Percentiles rank a stretch among this genome's conserved stretches.
These are phyloP conservation scores for Pyrenochaeta sp. DNA, from an alignment of 2,329 filamentous ascomycete genomes.

Conservation along the genomic window DNA sequence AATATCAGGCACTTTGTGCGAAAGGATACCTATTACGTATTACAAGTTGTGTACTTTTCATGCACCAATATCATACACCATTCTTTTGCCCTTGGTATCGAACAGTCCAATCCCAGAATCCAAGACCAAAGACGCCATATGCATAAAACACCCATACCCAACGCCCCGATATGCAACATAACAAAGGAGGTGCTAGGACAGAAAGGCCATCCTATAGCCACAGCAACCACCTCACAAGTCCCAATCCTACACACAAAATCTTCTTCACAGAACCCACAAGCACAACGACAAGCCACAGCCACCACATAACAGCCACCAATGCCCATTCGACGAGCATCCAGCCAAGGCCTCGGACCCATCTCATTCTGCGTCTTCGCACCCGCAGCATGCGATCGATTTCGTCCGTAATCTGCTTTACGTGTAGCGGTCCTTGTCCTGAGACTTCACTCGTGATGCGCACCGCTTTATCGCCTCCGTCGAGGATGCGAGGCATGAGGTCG, in stretches of 20 bases:
- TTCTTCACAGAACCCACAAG: slow-evolving; percentile 72
- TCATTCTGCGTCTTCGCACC: slow-evolving; percentile 75
- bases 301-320: slow-evolving; percentile 91
- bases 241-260: slow-evolving; percentile 66
- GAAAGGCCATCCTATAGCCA: slow-evolving; percentile 60
- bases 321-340: slow-evolving; percentile 89
- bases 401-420: slow-evolving; percentile 82
- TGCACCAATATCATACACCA: slow-evolving; percentile 8
- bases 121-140: background rate
- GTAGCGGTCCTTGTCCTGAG: slow-evolving; percentile 77
- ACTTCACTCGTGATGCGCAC: slow-evolving; percentile 81
- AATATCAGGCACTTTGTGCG: background rate
- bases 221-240: slow-evolving; percentile 78
- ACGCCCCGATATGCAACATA: slow-evolving; percentile 9
- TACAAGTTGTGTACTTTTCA: slow-evolving; percentile 6
- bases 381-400: slow-evolving; percentile 74
- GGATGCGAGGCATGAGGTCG: slow-evolving; percentile 67
- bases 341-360: slow-evolving; percentile 77
- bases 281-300: slow-evolving; percentile 89
- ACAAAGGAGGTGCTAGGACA: background rate
- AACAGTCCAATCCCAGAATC: slow-evolving; percentile 6
- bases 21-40: background rate
- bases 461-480: slow-evolving; percentile 76
- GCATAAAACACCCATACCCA: background rate
- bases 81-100: slow-evolving; percentile 9